Evolutionary conservation across 306 rosid species (phyloP).

Genomic region (Amphicarpaea edgeworthii): DNA sequence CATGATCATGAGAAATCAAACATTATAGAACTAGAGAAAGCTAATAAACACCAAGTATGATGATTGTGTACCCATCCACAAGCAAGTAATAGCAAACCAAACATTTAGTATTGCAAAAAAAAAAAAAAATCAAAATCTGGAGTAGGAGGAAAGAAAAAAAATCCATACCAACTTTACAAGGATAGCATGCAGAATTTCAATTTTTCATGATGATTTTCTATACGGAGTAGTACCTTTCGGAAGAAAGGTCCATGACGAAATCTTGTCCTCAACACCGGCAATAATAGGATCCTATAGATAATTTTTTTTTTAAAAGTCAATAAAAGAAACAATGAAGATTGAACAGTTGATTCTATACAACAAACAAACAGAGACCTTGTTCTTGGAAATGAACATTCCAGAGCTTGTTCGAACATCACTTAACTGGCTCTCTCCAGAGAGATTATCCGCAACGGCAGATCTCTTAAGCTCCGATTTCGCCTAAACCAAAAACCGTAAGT

Average conservation of each 20-base stretch:
- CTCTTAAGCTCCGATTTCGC: slow-evolving; percentile 94
- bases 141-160: background rate
- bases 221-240: slow-evolving; percentile 78
- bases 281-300: slow-evolving; percentile 81
- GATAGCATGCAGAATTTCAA: slow-evolving; percentile 10
- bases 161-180: slow-evolving; percentile 19
- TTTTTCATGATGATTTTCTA: background rate
- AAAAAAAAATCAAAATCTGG: background rate
- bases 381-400: slow-evolving; percentile 89
- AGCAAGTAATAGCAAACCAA: slow-evolving; percentile 1
- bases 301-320: background rate
- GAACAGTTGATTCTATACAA: background rate
- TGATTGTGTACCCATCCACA: background rate
- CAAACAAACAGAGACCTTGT: slow-evolving; percentile 62
- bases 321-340: background rate
- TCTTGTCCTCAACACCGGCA: slow-evolving; percentile 93
- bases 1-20: slow-evolving; percentile 18
- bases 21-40: slow-evolving; percentile 23
- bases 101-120: slow-evolving; percentile 22
- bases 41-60: slow-evolving; percentile 11
- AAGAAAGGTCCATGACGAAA: slow-evolving; percentile 95
- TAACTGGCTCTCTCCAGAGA: slow-evolving; percentile 74
- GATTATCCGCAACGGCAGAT: slow-evolving; percentile 90
- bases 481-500: slow-evolving; percentile 47
- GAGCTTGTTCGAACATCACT: slow-evolving; percentile 97